Percentiles rank a stretch among this genome's conserved stretches.
phyloP scores from a whole-genome alignment of 2,329 filamentous ascomycete species.

The Calonectria hongkongensis region DNA sequence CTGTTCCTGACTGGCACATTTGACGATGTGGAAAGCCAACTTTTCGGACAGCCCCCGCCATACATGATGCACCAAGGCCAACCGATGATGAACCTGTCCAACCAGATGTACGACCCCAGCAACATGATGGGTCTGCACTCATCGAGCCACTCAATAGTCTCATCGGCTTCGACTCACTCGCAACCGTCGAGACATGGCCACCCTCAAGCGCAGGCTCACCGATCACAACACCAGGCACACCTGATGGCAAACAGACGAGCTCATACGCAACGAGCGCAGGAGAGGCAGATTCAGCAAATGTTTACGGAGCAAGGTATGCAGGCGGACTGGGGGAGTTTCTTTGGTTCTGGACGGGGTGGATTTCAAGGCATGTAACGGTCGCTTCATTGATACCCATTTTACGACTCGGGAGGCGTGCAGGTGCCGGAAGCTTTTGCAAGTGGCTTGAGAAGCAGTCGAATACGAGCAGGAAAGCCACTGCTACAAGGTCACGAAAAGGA shows the following conservation, averaged over 20 bases:
- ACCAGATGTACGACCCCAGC: slow-evolving; percentile 67
- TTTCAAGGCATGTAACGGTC: slow-evolving; percentile 65
- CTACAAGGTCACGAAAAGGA: slow-evolving; percentile 36
- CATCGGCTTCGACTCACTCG: slow-evolving; percentile 41
- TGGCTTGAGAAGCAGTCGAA: slow-evolving; percentile 25
- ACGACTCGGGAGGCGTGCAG: slow-evolving; percentile 55
- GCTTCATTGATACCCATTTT: slow-evolving; percentile 63
- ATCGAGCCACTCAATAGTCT: slow-evolving; percentile 44
- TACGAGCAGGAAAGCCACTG: slow-evolving; percentile 25
- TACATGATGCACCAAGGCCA: slow-evolving; percentile 76
- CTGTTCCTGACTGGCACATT: slow-evolving; percentile 73
- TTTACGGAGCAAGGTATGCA: slow-evolving; percentile 68
- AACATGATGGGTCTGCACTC: slow-evolving; percentile 64
- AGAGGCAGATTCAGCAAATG: slow-evolving; percentile 69
- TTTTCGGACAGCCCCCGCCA: slow-evolving; percentile 82
- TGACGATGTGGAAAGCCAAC: slow-evolving; percentile 83
- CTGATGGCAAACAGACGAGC: slow-evolving; percentile 51
- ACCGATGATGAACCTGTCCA: slow-evolving; percentile 64
- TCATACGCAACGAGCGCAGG: slow-evolving; percentile 58
- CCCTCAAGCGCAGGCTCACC: slow-evolving; percentile 48
- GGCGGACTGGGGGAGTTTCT: slow-evolving; percentile 68
- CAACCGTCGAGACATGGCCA: slow-evolving; percentile 47
- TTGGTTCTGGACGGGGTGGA: slow-evolving; percentile 65
- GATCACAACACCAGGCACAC: slow-evolving; percentile 52
- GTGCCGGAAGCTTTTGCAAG: slow-evolving; percentile 51